A percentile compares a stretch with the other conserved stretches of the same genome.
These are phyloP conservation scores for Drechslerella stenobrocha DNA, from an alignment of 2,329 filamentous ascomycete genomes.

Conservation along the genomic window DNA sequence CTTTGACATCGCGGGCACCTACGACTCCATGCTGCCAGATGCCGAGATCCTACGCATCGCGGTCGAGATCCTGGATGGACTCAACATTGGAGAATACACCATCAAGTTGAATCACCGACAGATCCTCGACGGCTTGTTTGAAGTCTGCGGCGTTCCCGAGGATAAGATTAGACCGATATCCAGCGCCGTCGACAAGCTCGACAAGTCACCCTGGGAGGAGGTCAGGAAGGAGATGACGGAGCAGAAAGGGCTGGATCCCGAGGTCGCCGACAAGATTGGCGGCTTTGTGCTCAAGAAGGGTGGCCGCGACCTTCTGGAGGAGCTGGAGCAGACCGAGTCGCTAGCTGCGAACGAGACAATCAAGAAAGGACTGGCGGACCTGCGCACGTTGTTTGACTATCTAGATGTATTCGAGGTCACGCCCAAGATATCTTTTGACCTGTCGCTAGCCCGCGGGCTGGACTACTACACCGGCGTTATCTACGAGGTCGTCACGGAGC, in stretches of 20 bases:
- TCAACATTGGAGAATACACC: conserved; percentile 66
- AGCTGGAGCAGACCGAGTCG: conserved; percentile 68
- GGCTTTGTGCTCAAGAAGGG: conserved; percentile 74
- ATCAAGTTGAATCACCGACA: conserved; percentile 96
- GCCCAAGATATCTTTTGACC: conserved; percentile 79
- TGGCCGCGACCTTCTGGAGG: conserved; percentile 71
- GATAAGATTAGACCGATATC: conserved; percentile 88
- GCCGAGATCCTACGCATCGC: conserved; percentile 84
- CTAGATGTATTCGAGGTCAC: conserved; percentile 74
- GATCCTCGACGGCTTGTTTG: conserved; percentile 88
- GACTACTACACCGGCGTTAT: conserved; percentile 92
- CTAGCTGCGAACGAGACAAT: conserved; percentile 73
- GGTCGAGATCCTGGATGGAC: conserved; percentile 78
- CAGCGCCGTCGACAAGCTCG: conserved; percentile 91
- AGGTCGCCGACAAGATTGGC: conserved; percentile 83
- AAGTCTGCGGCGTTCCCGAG: conserved; percentile 82
- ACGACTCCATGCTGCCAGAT: conserved; percentile 89
- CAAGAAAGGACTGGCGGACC: conserved; percentile 77
- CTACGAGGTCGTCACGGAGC: conserved; percentile 84
- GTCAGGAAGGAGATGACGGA: conserved; percentile 92
- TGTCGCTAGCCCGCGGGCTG: conserved; percentile 85
- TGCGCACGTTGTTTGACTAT: conserved; percentile 79
- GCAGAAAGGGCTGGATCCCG: conserved; percentile 77
- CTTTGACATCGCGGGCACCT: conserved; percentile 87
- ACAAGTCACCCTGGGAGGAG: conserved; percentile 87